Evolutionary conservation across 192 early-diverging fungal species (phyloP).

Genomic region (Allomyces javanicus): DNA sequence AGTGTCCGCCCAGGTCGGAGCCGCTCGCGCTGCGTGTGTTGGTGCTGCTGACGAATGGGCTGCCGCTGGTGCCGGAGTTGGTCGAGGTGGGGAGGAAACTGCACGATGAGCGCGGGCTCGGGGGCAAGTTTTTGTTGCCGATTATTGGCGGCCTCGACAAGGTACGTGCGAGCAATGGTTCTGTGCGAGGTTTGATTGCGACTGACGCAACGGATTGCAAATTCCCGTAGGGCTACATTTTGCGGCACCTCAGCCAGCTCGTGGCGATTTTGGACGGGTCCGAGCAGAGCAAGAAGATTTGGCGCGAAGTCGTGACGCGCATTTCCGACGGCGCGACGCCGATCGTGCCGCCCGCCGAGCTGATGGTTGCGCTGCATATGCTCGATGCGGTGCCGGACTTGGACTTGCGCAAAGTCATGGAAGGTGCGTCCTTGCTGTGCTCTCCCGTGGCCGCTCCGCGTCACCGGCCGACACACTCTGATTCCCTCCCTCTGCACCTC

Average conservation of each 20-base stretch:
- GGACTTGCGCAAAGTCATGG: not conserved
- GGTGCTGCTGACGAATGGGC: not conserved
- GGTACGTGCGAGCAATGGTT: not conserved
- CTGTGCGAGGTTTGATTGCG: not conserved
- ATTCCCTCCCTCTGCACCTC: too few species aligned
- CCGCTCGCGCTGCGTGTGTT: not conserved
- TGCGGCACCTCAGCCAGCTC: not conserved
- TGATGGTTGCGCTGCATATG: not conserved
- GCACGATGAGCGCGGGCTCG: not conserved
- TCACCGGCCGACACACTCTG: too few species aligned
- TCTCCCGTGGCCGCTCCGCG: too few species aligned
- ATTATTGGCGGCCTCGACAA: not conserved
- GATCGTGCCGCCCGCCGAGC: not conserved
- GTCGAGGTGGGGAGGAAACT: not conserved
- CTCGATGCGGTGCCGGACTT: not conserved
- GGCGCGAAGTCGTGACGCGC: not conserved
- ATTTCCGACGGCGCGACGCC: not conserved
- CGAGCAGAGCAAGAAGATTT: not conserved
- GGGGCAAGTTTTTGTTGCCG: not conserved
- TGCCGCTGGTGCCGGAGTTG: not conserved
- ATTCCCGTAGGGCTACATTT: not conserved
- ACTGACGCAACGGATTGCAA: not conserved
- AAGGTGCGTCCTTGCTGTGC: not conserved
- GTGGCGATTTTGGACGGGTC: not conserved
- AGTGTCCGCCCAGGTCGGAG: not conserved